Percentiles rank a stretch among this genome's conserved stretches.
Conservation (phyloP, 2,329 filamentous ascomycete species). For the Monosporascus sp. region DNA sequence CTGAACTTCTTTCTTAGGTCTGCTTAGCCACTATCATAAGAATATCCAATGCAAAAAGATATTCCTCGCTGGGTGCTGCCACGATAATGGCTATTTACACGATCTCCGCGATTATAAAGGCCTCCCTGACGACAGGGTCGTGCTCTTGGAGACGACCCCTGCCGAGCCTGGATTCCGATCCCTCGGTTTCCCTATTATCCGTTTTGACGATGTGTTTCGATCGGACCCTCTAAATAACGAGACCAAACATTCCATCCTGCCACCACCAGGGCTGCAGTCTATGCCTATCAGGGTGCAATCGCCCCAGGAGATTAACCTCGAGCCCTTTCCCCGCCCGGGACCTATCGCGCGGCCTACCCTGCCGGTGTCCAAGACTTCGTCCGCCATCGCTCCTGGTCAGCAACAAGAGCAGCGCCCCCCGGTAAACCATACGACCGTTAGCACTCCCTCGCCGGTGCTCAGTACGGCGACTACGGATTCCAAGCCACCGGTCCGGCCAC, state of each 20-base stretch:
- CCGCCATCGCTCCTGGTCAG: conserved; percentile 9
- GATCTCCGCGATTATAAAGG: conserved; percentile 29
- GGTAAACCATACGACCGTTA: conserved; percentile 6
- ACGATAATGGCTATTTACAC: conserved; percentile 31
- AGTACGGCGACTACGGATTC: conserved; percentile 8
- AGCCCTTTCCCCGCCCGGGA: conserved; percentile 8
- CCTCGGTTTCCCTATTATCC: conserved; percentile 27
- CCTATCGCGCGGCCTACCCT: conserved; percentile 19
- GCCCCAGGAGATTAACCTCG: conserved; percentile 6
- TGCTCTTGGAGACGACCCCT: conserved; percentile 27
- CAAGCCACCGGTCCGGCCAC: conserved; percentile 1
- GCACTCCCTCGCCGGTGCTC: conserved; percentile 9
- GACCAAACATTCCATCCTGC: conserved; percentile 17
- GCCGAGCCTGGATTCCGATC: conserved; percentile 26
- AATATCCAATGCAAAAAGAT: conserved; percentile 29
- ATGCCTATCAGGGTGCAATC: conserved; percentile 16
- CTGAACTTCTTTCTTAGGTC: conserved; percentile 16
- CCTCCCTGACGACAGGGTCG: conserved; percentile 17
- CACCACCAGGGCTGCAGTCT: neutral
- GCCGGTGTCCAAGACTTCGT: conserved; percentile 9
- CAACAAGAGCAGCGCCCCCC: conserved; percentile 11
- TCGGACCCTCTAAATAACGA: conserved; percentile 26
- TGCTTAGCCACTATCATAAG: conserved; percentile 29
- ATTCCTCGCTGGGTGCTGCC: conserved; percentile 28
- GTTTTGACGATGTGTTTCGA: conserved; percentile 27